A percentile compares a stretch with the other conserved stretches of the same genome.
Evolutionary conservation across 192 early-diverging fungal genomes (phyloP).

Genomic region (Hyaloraphidium curvatum): DNA sequence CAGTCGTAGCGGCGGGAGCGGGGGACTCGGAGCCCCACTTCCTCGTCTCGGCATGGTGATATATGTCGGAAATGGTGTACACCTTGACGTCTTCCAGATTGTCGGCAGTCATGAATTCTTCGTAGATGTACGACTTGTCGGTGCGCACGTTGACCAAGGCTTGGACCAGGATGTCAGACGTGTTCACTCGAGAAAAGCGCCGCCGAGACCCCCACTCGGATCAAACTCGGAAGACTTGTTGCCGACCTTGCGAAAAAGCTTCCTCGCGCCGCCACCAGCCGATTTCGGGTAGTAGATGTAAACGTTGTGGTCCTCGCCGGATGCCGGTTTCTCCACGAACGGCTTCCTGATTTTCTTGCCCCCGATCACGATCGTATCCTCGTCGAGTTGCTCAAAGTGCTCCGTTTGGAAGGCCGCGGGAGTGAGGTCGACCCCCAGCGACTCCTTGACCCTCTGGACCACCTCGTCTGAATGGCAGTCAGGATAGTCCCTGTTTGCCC

Average conservation of each 20-base stretch:
- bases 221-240: constrained; percentile 93
- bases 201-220: too few relatives aligned
- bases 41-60: constrained; percentile 86
- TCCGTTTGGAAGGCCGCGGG: constrained; percentile 3
- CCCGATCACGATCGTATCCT: constrained; percentile 52
- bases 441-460: constrained; percentile 28
- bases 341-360: constrained; percentile 59
- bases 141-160: constrained; percentile 41
- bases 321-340: constrained; percentile 95
- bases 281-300: constrained; percentile 74
- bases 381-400: constrained; percentile 23
- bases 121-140: constrained; percentile 78
- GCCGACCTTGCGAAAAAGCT: constrained; percentile 68
- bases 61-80: constrained; percentile 79
- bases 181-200: too few relatives aligned
- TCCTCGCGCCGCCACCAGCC: constrained; percentile 63
- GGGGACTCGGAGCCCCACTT: constrained; percentile 38
- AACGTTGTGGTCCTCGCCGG: constrained; percentile 92
- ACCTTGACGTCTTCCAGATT: constrained; percentile 95
- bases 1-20: not conserved
- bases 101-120: constrained; percentile 84
- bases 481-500: constrained; percentile 44
- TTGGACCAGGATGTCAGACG: constrained; percentile 24
- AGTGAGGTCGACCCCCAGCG: constrained; percentile 25
- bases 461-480: too few relatives aligned